Evolutionary conservation across 441 rosid species (phyloP).

Genomic region (Gossypium trilobum): DNA sequence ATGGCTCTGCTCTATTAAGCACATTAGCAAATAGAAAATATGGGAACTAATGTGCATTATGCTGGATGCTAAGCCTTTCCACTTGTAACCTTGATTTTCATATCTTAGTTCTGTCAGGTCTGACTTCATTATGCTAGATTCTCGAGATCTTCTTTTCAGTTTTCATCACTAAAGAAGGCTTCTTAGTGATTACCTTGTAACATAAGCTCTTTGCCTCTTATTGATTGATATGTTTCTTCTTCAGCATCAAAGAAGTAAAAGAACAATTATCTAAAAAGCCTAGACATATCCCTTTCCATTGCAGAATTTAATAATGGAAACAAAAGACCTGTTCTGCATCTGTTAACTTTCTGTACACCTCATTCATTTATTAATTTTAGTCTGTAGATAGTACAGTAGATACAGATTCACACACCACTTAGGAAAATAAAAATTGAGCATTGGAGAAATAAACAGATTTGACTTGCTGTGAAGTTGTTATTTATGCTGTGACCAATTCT

Average conservation of each 20-base stretch:
- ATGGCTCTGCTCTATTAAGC: neutral
- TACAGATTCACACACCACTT: neutral
- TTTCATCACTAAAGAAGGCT: neutral
- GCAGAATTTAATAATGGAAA: neutral
- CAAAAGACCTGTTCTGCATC: neutral
- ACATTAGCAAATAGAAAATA: neutral
- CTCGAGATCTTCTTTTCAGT: neutral
- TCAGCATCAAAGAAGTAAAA: neutral
- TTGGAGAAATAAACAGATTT: slow-evolving; percentile 2
- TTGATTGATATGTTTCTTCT: neutral
- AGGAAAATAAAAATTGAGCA: neutral
- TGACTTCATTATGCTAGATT: slow-evolving; percentile 8
- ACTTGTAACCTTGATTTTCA: neutral
- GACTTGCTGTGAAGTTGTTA: neutral
- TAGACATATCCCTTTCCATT: neutral
- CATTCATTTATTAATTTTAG: slow-evolving; percentile 4
- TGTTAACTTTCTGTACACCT: neutral
- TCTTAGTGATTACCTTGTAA: neutral
- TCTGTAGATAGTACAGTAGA: neutral
- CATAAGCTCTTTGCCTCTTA: slow-evolving; percentile 2
- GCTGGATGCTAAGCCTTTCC: neutral
- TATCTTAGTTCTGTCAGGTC: neutral
- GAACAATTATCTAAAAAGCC: neutral
- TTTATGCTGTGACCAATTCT: slow-evolving; percentile 21
- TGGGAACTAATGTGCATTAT: neutral